phyloP scores from a whole-genome alignment of 345 rosid genomes.

The Rhodamnia argentea region DNA sequence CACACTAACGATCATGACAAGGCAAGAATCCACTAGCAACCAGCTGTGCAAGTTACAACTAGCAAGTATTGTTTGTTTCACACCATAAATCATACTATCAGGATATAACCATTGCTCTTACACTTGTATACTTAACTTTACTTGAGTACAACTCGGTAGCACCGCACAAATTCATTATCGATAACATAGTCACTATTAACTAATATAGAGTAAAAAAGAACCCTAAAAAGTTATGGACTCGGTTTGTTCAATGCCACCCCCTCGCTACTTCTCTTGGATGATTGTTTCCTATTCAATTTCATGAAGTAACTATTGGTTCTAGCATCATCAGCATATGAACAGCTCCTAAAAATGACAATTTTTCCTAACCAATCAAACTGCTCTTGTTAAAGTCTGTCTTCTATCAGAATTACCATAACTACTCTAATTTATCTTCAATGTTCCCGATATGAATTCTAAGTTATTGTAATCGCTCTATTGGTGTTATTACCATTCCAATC shows the following conservation, averaged over 20 bases:
- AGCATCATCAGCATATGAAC: fast-evolving
- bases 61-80: neutral
- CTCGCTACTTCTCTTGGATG: neutral
- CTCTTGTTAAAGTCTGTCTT: neutral
- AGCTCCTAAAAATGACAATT: fast-evolving
- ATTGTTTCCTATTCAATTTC: neutral
- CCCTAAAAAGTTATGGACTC: neutral
- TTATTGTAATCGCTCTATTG: too few species aligned
- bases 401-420: too few species aligned
- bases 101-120: too few species aligned
- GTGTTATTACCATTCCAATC: neutral
- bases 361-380: too few species aligned
- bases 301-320: neutral
- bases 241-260: too few species aligned
- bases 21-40: neutral
- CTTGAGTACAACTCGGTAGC: neutral
- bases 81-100: too few species aligned
- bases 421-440: neutral
- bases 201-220: too few species aligned
- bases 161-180: too few species aligned
- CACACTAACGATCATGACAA: too few species aligned
- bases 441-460: neutral
- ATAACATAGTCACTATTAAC: neutral
- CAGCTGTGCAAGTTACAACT: neutral
- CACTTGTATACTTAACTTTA: too few species aligned